Base-by-base conservation (phyloP, 768 basidiomycete species). In the Clavaria fumosa region DNA sequence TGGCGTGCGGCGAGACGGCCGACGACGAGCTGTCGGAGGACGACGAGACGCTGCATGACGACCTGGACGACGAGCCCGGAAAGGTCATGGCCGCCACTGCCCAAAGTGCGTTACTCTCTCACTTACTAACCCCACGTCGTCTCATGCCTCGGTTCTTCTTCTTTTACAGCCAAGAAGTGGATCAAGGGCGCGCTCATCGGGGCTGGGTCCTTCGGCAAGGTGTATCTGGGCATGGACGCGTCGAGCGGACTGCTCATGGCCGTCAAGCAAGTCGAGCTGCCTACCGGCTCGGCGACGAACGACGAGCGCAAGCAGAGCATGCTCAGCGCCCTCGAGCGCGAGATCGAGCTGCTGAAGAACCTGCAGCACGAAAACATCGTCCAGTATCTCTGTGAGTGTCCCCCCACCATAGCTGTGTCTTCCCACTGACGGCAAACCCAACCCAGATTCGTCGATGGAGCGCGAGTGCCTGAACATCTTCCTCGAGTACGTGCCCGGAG, bases 181-280 rank as follows among this genome's bases (percentile, higher is more conserved):
- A 89, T 91, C 60, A 91, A 91, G 48, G 90, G 89, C 34, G 90
- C 90, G 7, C 70, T 95, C 47, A 93, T 95, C 45, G 89, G 91
- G 43, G 81, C 88, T 31, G 89, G 88, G 3, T 93, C 90, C 0
- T 93, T 93, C 50, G 89, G 90, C 36, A 86, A 88, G 51, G 89
- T 95, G 26, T 95, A 88, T 57, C 75, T 95, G 7, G 89, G 88
- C 23, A 89, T 95, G 86, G 90, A 91, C 56, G 84, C 88, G 1
- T 70, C 81, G 14, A 82, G 69, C 35, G 90, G 90, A 18, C 62
- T 90, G 15, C 66, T 96, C 44, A 95, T 96, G 90, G 90, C 90
- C 26, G 90, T 96, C 45, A 96, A 96, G 61, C 90, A 96, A 66
- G 90, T 96, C 31, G 85, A 91, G 50, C 69, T 96, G 20, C 83